phyloP scores from a whole-genome alignment of 306 rosid genomes.

The Pterocarpus santalinus region DNA sequence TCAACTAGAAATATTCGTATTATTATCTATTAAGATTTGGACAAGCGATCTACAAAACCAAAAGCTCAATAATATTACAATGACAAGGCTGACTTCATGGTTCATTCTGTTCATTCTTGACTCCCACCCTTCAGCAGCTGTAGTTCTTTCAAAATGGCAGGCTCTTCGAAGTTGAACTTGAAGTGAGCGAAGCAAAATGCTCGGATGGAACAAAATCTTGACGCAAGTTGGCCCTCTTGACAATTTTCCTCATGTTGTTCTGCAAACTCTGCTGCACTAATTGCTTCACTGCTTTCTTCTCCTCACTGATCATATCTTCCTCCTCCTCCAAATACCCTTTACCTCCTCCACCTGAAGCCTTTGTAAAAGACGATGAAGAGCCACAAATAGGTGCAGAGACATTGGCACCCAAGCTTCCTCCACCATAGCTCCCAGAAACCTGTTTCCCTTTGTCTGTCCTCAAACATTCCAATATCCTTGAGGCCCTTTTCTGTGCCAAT shows the following conservation, averaged over 20 bases:
- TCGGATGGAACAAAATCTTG: slow-evolving; percentile 83
- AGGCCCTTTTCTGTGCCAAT: slow-evolving; percentile 96
- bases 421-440: slow-evolving; percentile 62
- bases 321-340: slow-evolving; percentile 61
- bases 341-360: slow-evolving; percentile 50
- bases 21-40: slow-evolving; percentile 41
- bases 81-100: slow-evolving; percentile 56
- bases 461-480: slow-evolving; percentile 84
- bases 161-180: slow-evolving; percentile 92
- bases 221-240: slow-evolving; percentile 91
- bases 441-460: slow-evolving; percentile 86
- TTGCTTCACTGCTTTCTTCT: slow-evolving; percentile 95
- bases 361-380: slow-evolving; percentile 64
- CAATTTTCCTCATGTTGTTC: slow-evolving; percentile 90
- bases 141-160: slow-evolving; percentile 73
- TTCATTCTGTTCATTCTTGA: slow-evolving; percentile 43
- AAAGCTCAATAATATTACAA: slow-evolving; percentile 50
- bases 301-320: slow-evolving; percentile 81
- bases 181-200: slow-evolving; percentile 77
- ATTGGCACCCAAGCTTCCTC: slow-evolving; percentile 64
- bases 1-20: slow-evolving; percentile 32
- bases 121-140: slow-evolving; percentile 36
- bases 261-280: slow-evolving; percentile 94
- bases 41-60: slow-evolving; percentile 41
- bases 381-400: slow-evolving; percentile 88